Evolutionary conservation across 2,329 filamentous ascomycete genomes (phyloP), one percentile per base, ranked within the genome.

Genomic region (Tetracladium maxilliforme): DNA sequence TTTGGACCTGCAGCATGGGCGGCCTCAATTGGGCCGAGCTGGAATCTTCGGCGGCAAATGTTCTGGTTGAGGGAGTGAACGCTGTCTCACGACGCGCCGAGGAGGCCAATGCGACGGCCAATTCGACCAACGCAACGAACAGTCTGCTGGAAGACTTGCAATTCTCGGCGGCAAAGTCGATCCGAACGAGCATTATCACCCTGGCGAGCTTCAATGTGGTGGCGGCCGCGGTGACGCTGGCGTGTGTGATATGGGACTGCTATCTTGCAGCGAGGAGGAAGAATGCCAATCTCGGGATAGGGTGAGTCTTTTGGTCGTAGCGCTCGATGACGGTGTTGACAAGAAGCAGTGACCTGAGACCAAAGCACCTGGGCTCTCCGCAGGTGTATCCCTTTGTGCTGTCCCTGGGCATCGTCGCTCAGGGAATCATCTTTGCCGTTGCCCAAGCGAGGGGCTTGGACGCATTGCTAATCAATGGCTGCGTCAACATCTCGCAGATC

Each of bases 101-200:
- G 16, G 19, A 21, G 4, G 16, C 11, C 8, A 33, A 29, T 13
- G 12, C 17, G 23, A 17, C 16, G 20, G 20, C 18, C 9, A 25
- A 21, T 2, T 26, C 30, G 21, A n/a, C n/a, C n/a, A 33, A 34
- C 30, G 33, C 29, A 12, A 40, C 29, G 6, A 25, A 25, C 22
- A 25, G 20, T 14, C 30, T 42, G 22, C 46, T 47, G 29, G 18
- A 37, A 17, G 37, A 37, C 16, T 31, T 48, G 22, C 33, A 43
- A 6, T 47, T 48, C 32, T 41, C 38, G 19, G 37, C 46, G 27
- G 46, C 41, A 33, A 69, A 61, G 38, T 71, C 67, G 17, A 55
- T 71, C 38, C 57, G 70, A 35, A 70, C 63, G 11, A 71, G 68
- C 14, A 67, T 65, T 21, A 62, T 74, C 28, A 67, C 73, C 31